These are phyloP conservation scores for Dictyostelium capitatum DNA, from an alignment of 78 protist genomes.

Conservation along the genomic window DNA sequence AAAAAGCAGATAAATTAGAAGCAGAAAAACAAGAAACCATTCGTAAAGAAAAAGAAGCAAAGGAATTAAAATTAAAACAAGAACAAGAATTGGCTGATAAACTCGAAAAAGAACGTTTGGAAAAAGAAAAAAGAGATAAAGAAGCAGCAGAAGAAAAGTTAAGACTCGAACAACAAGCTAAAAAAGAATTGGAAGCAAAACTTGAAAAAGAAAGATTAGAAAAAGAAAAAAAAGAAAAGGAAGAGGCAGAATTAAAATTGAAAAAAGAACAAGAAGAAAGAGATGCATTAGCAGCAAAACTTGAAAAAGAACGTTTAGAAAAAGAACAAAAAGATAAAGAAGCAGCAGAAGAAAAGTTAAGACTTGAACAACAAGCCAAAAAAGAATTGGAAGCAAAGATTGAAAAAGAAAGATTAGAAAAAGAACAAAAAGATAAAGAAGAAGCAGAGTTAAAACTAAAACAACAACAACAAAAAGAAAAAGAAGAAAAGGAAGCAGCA, in stretches of 20 bases:
- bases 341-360: not conserved
- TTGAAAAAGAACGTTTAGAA: not conserved
- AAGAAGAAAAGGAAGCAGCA: not conserved
- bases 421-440: conserved; percentile 6
- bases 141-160: conserved; percentile 13
- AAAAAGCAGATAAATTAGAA: not conserved
- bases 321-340: conserved; percentile 13
- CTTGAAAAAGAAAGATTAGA: not conserved
- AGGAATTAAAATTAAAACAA: conserved; percentile 15
- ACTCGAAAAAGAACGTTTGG: conserved; percentile 7
- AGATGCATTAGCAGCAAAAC: conserved; percentile 6
- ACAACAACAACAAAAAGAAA: not conserved
- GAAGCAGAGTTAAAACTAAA: not conserved
- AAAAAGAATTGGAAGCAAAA: not conserved
- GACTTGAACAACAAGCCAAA: not conserved
- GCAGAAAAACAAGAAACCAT: not conserved
- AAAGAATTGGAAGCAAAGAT: not conserved
- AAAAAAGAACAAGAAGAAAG: conserved; percentile 10
- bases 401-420: conserved; percentile 21
- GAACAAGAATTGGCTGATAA: not conserved
- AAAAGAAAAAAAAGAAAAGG: not conserved
- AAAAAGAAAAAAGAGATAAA: not conserved
- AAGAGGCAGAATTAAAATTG: not conserved
- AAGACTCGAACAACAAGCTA: not conserved
- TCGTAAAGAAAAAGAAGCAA: conserved; percentile 1